phyloP scores from a whole-genome alignment of 2,329 filamentous ascomycete genomes.

The Paracoccidioides lutzii region DNA sequence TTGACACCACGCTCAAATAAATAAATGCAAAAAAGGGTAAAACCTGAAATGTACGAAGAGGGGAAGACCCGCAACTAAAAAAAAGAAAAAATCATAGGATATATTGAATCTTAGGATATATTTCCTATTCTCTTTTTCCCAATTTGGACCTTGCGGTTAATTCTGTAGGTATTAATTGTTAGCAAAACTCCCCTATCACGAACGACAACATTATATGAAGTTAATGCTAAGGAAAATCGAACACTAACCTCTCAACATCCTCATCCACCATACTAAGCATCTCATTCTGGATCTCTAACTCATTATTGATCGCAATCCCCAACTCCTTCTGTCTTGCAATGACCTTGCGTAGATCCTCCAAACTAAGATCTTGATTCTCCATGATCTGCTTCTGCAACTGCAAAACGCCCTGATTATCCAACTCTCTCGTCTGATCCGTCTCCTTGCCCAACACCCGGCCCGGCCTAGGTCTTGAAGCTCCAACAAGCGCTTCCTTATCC shows the following conservation, averaged over 20 bases:
- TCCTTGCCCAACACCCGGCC: constrained; percentile 42
- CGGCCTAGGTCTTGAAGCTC: constrained; percentile 26
- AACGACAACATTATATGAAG: background rate
- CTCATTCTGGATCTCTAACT: constrained; percentile 49
- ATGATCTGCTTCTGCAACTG: constrained; percentile 52
- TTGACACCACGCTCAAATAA: background rate
- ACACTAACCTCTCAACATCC: constrained; percentile 39
- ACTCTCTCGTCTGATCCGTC: constrained; percentile 48
- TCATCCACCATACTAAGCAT: constrained; percentile 47
- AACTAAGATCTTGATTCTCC: constrained; percentile 47
- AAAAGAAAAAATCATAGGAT: background rate
- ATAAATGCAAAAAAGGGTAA: background rate
- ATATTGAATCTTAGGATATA: constrained; percentile 25
- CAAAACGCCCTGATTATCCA: constrained; percentile 52
- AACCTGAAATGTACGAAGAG: background rate
- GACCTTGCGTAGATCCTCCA: constrained; percentile 46
- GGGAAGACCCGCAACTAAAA: background rate
- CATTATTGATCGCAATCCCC: constrained; percentile 49
- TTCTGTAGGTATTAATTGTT: constrained; percentile 14
- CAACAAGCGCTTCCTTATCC: constrained; percentile 34
- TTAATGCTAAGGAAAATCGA: constrained; percentile 7
- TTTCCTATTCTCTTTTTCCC: constrained; percentile 36
- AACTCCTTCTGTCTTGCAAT: constrained; percentile 49
- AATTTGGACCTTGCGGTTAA: constrained; percentile 35
- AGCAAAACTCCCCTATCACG: background rate